A percentile compares a stretch with the other conserved stretches of the same genome.
Evolutionary conservation across 2,329 filamentous ascomycete genomes (phyloP).

Genomic region (Clarireedia monteithiana): DNA sequence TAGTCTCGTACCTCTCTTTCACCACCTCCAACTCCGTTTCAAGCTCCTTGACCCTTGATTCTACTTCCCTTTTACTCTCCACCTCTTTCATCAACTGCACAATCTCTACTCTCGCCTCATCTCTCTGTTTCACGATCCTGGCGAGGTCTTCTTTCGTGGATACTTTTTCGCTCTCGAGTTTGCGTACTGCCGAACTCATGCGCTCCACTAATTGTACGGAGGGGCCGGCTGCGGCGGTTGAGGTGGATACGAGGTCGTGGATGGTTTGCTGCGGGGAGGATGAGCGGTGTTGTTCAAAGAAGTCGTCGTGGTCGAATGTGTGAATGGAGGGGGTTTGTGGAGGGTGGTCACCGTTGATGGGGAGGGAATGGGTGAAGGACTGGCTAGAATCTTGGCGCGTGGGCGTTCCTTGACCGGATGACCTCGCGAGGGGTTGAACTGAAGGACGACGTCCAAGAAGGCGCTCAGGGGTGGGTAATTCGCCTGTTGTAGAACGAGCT

Average conservation of each 20-base stretch:
- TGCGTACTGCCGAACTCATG: conserved; percentile 87
- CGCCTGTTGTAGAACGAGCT: conserved; percentile 25
- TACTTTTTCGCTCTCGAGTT: conserved; percentile 86
- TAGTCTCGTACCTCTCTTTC: conserved; percentile 77
- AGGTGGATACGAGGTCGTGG: conserved; percentile 81
- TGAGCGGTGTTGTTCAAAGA: conserved; percentile 45
- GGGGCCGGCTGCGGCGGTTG: conserved; percentile 82
- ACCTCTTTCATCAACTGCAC: conserved; percentile 81
- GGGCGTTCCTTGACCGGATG: conserved; percentile 26
- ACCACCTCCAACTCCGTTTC: conserved; percentile 62
- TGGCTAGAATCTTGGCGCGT: conserved; percentile 26
- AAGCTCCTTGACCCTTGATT: conserved; percentile 53
- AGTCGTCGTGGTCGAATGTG: conserved; percentile 33
- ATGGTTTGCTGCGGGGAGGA: conserved; percentile 61
- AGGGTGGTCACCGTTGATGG: not conserved
- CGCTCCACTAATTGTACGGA: conserved; percentile 92
- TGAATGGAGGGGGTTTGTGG: conserved; percentile 21
- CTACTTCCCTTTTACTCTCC: conserved; percentile 58
- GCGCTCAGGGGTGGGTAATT: conserved; percentile 17
- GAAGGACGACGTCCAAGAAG: conserved; percentile 22
- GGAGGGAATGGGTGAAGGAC: conserved; percentile 13
- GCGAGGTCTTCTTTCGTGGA: conserved; percentile 79
- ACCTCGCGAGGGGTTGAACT: conserved; percentile 17
- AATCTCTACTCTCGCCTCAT: conserved; percentile 89
- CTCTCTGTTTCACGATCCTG: conserved; percentile 74